A percentile compares a stretch with the other conserved stretches of the same genome.
These are phyloP conservation scores for Pleurotus djamor DNA, from an alignment of 768 basidiomycete species.

Conservation along the genomic window DNA sequence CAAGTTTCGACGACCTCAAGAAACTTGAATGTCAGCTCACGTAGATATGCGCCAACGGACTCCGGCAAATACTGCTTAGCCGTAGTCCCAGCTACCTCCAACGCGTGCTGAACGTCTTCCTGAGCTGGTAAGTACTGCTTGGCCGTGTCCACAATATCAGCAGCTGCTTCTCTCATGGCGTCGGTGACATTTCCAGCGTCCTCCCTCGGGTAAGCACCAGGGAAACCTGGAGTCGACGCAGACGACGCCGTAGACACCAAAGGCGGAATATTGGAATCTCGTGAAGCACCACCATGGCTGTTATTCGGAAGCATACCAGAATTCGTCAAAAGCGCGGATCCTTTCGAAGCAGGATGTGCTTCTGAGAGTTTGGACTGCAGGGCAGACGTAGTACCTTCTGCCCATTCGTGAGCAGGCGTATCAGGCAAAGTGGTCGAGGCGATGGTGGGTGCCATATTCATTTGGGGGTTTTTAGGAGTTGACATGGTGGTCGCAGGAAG, in stretches of 20 bases:
- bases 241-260: background rate
- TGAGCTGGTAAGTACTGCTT: conserved; percentile 18
- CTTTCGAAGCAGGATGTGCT: background rate
- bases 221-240: conserved; percentile 4
- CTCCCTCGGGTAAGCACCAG: conserved; percentile 11
- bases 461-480: background rate
- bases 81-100: conserved; percentile 14
- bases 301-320: background rate
- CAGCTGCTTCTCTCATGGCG: background rate
- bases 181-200: background rate
- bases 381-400: conserved; percentile 2
- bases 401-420: conserved; percentile 7
- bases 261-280: background rate
- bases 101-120: conserved; percentile 16
- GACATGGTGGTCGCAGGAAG: background rate
- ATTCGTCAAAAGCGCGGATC: background rate
- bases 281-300: background rate
- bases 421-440: background rate
- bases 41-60: conserved; percentile 10
- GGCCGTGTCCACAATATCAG: conserved; percentile 9
- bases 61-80: conserved; percentile 17
- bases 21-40: conserved; percentile 4
- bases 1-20: background rate
- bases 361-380: background rate
- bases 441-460: conserved; percentile 3